Evolutionary conservation across 805 yeast genomes (phyloP), one percentile per base, ranked within the genome.

Genomic region (Kluyveromyces siamensis): DNA sequence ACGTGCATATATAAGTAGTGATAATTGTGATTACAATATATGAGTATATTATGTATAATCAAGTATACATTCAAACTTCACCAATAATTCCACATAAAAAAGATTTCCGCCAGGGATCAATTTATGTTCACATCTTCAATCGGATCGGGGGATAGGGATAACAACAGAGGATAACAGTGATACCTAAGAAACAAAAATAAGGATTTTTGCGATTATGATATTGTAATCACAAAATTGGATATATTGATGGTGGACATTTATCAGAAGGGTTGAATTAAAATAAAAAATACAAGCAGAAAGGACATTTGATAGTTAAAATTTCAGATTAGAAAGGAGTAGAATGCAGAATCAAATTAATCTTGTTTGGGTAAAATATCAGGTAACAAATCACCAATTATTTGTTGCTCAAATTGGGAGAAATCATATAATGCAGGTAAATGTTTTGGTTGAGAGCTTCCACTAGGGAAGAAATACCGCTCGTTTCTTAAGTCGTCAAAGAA

Each of bases 401-500:
- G 78, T 45, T 76, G 67, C 67, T 85, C 93, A 60, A 77, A 81
- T 42, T 76, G 79, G 61, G 84, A 81, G 69, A 93, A 80, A 63
- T 86, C 80, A 72, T 85, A 79, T 59, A 87, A 61, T 52, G 71
- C 60, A 59, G 72, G 74, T 60, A 79, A 53, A 58, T 62, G 59
- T 57, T 75, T 57, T 27, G 73, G 71, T 46, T 62, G 60, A n/a
- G 69, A 50, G 55, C 70, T 61, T 27, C 83, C 79, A 60, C 85
- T 70, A 35, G 87, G 85, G 48, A 79, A 80, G 56, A 71, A 71
- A 47, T 69, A 69, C 46, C 66, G 63, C 50, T 71, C 74, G 25
- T 74, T 75, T 64, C 91, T 84, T 56, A 91, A 74, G 61, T 90
- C 96, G 65, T 87, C 84, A 65, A 91, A 91, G 66, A 88, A 93